Evolutionary conservation across 2,329 filamentous ascomycete species (phyloP), one percentile per base, ranked within the genome.

Genomic region (Cladosporium colombiae): DNA sequence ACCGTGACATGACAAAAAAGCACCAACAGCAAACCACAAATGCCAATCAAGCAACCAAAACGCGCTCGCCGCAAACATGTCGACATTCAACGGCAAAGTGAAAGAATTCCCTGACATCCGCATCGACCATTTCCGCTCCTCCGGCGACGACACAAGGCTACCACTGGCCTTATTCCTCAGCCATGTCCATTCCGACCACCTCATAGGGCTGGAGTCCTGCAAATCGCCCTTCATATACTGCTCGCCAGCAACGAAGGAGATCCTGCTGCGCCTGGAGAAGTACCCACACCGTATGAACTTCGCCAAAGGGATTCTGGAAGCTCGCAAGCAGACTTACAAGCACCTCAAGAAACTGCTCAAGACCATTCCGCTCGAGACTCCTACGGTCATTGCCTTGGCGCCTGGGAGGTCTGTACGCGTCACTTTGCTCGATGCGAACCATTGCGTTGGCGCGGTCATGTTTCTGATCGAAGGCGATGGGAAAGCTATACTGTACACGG

Each of bases 181-280:
- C 77, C 94, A 98, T 84, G 88, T 96, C 2, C 94, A 97, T 75
- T 96, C 90, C 69, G 93, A 97, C 72, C 94, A 97, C 78, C 84
- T 97, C 1, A 84, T 85, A 40, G 93, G 94, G 0, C 83, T 97
- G 1, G 92, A 96, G 71, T 86, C 84, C 14, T 83, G 93, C 63
- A 86, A 88, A 55, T 87, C 91, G 31, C 91, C 92, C 0, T 97
- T 97, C 73, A 87, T 98, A 23, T 97, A 97, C 78, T 97, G 93
- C 79, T 97, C 93, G 1, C 84, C 90, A 0, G 91, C 91, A 0
- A 97, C 93, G 0, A 86, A 86, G 69, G 89, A 93, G 76, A 80
- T 98, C 21, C 82, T 98, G 0, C 82, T 97, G 18, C 87, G 89
- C 1, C 84, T 97, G 3, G 92, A 96, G 77, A 89, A 89, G 68